Evolutionary conservation across 768 basidiomycete genomes (phyloP).

Genomic region (Punctularia strigosozonata): DNA sequence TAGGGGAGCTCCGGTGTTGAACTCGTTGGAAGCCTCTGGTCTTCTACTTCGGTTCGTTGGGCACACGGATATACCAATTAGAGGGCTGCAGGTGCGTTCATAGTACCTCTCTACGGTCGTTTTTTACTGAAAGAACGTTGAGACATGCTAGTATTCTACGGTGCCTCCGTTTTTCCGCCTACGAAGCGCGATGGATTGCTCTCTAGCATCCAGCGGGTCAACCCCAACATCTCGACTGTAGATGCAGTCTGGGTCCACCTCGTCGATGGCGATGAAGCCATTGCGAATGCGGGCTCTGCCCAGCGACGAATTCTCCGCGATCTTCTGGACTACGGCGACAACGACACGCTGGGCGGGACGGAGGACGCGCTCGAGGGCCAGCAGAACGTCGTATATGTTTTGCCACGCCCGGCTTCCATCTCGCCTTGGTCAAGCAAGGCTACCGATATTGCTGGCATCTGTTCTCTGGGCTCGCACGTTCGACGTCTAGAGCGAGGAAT

Average conservation of each 20-base stretch:
- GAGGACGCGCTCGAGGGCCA: slow-evolving; percentile 18
- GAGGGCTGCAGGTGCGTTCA: too few relatives aligned
- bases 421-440: slow-evolving; percentile 99
- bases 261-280: slow-evolving; percentile 46
- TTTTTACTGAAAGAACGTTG: too few relatives aligned
- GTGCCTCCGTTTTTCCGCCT: slow-evolving; percentile 63
- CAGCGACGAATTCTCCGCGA: slow-evolving; percentile 46
- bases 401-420: slow-evolving; percentile 82
- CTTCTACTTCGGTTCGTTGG: too few relatives aligned
- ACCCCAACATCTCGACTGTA: slow-evolving; percentile 47
- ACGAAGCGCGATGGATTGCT: slow-evolving; percentile 63
- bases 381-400: slow-evolving; percentile 50
- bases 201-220: slow-evolving; percentile 37
- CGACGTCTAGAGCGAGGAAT: slow-evolving; percentile 81
- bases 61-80: too few relatives aligned
- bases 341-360: slow-evolving; percentile 39
- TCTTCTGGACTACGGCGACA: slow-evolving; percentile 80
- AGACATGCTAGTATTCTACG: slow-evolving; percentile 67
- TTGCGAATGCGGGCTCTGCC: slow-evolving; percentile 31
- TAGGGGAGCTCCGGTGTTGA: too few relatives aligned
- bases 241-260: slow-evolving; percentile 85
- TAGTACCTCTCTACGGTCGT: too few relatives aligned
- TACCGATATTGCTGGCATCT: slow-evolving; percentile 85
- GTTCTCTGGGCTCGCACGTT: slow-evolving; percentile 62
- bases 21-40: too few relatives aligned